Evolutionary conservation across 2,329 filamentous ascomycete species (phyloP), one percentile per base, ranked within the genome.

Genomic region (Colletotrichum sp.): DNA sequence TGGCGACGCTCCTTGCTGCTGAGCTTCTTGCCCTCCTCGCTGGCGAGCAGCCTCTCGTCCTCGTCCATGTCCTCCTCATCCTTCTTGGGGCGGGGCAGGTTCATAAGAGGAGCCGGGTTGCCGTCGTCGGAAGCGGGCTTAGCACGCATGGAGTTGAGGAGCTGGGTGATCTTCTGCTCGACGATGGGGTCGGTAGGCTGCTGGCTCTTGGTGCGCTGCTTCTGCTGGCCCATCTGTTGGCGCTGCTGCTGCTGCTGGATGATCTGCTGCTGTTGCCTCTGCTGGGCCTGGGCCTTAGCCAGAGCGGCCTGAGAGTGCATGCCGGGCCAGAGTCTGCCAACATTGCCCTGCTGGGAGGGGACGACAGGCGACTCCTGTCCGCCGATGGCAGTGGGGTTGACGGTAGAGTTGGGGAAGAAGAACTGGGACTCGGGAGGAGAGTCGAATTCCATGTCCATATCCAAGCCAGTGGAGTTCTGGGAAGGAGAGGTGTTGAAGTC

Each of bases 11-110:
- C 96, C 88, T 99, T 99, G 89, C 95, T 98, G 86, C 93, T 97
- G n/a, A 99, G 91, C 89, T 98, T 98, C 93, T 99, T 99, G 81
- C 96, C 97, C 87, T 98, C 96, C 82, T 99, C 97, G 77, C 96
- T 98, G n/a, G 95, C 95, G 26, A 98, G 89, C 12, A 98, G 89
- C 79, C 95, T 92, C 89, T 99, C 97, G 81, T 99, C 97, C 85
- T 98, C 96, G 80, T 99, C 97, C 96, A 99, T 99, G 69, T 99
- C 96, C 77, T 98, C 96, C 81, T 99, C 96, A 60, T 98, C 96
- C 90, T 99, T 99, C 90, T 93, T 96, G 78, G 91, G 87, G 78
- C 93, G 93, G 66, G 93, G 89, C 80, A 95, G 91, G 83, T 95
- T 93, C 72, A 92, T 89, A n/a, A 93, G 84, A 15, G 89, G 83